Evolutionary conservation across 306 rosid genomes (phyloP), one percentile per base, ranked within the genome.

Genomic region (Hippophae tibetana): DNA sequence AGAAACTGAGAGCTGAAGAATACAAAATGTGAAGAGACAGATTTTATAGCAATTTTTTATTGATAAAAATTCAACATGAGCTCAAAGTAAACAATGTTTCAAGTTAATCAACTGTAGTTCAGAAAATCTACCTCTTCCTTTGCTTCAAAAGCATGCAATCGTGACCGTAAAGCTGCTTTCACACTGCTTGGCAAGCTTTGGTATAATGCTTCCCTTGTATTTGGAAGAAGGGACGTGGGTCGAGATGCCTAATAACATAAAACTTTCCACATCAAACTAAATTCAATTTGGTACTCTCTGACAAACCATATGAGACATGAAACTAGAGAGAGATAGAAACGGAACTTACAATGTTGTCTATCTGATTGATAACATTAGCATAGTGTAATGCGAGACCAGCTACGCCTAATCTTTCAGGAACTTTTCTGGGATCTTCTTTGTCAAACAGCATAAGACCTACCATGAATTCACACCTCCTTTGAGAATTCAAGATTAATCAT

Each of bases 361-460:
- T 86, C 74, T 86, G 99, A 69, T 75, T 86, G 69, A 84, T 81
- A 60, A 93, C 66, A 72, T 84, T 84, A 44, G 97, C 95, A 77
- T 93, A 93, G 75, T 93, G 99, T 53, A 93, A 84, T 26, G 99
- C 90, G 67, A 93, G 97, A 69, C 97, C 95, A 60, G 85, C 84
- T 60, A 72, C 76, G 4, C 99, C 99, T 52, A 93, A 80, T 66
- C 86, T 84, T 69, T 80, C 79, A 67, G 80, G 72, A 63, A 52
- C 77, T 18, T 67, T 74, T 45, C 63, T 58, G 63, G 63, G 13
- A 62, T 79, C 72, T 50, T 55, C 5, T 31, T 31, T 54, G 5
- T 58, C 45, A 43, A 47, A 61, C 44, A 11, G 46, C 38, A 57
- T 48, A 14, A 13, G 56, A 58, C 78, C 90, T 93, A 80, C 52